Evolutionary conservation across 805 yeast species (phyloP).

Genomic region (Barnettozyma vustinii): DNA sequence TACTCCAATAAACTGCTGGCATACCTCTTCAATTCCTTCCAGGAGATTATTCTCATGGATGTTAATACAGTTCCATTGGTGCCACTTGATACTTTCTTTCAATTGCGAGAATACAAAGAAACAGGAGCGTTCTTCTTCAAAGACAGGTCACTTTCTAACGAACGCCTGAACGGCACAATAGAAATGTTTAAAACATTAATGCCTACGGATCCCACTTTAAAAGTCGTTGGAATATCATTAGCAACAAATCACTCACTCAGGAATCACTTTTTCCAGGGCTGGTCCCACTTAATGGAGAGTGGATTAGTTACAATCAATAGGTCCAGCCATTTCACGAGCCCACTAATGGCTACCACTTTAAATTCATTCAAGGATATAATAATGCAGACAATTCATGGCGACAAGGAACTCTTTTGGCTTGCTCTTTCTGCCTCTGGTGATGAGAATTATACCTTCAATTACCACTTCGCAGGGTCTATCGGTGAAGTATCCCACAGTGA

Average conservation of each 20-base stretch:
- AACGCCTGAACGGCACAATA: background rate
- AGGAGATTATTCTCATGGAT: slow-evolving; percentile 45
- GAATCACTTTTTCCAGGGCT: slow-evolving; percentile 14
- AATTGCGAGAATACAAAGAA: slow-evolving; percentile 27
- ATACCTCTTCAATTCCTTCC: slow-evolving; percentile 47
- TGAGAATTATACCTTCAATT: slow-evolving; percentile 7
- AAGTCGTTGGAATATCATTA: background rate
- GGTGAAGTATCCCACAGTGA: slow-evolving; percentile 13
- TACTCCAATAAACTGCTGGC: slow-evolving; percentile 45
- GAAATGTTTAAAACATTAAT: background rate
- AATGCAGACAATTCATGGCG: slow-evolving; percentile 29
- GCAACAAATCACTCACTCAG: background rate
- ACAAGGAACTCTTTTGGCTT: slow-evolving; percentile 32
- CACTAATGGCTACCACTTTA: slow-evolving; percentile 22
- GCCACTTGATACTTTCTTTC: slow-evolving; percentile 30
- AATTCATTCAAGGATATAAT: slow-evolving; percentile 26
- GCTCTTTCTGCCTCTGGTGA: slow-evolving; percentile 21
- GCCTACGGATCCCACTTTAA: slow-evolving; percentile 10
- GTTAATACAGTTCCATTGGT: slow-evolving; percentile 47
- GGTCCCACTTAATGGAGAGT: slow-evolving; percentile 25
- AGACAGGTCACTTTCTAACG: slow-evolving; percentile 25
- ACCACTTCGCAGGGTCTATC: slow-evolving; percentile 10
- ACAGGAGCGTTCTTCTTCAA: slow-evolving; percentile 39
- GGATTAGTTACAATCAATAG: slow-evolving; percentile 20
- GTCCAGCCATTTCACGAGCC: slow-evolving; percentile 18